Conservation (phyloP, 108 stramenopile species). For the Discostella stelligeroides region DNA sequence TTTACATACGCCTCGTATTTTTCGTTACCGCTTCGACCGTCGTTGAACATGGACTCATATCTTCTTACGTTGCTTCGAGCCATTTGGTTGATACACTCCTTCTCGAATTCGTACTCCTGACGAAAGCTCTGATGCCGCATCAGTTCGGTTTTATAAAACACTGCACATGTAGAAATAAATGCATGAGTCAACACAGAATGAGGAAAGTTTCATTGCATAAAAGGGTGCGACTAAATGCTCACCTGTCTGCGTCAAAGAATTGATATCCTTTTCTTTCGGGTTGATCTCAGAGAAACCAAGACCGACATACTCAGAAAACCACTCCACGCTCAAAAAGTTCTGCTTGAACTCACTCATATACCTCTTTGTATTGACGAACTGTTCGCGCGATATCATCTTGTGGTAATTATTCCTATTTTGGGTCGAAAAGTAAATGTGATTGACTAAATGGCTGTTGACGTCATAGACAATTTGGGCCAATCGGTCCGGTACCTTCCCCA, state of each 20-base stretch:
- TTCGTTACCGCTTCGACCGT: slow-evolving; percentile 15
- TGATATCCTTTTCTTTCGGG: slow-evolving; percentile 58
- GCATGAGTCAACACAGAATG: background rate
- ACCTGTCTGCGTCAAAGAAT: slow-evolving; percentile 53
- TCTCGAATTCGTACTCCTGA: slow-evolving; percentile 60
- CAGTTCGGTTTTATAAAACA: slow-evolving; percentile 53
- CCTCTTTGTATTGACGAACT: slow-evolving; percentile 38
- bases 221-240: no score
- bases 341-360: slow-evolving; percentile 38
- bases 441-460: slow-evolving; percentile 38
- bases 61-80: slow-evolving; percentile 46
- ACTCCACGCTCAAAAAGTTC: slow-evolving; percentile 45
- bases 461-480: slow-evolving; percentile 38
- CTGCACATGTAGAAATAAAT: slow-evolving; percentile 2
- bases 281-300: slow-evolving; percentile 58
- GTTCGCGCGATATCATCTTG: slow-evolving; percentile 41
- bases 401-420: slow-evolving; percentile 49
- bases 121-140: slow-evolving; percentile 40
- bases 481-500: slow-evolving; percentile 29
- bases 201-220: background rate
- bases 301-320: slow-evolving; percentile 50
- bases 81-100: slow-evolving; percentile 64
- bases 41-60: slow-evolving; percentile 41
- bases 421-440: slow-evolving; percentile 51
- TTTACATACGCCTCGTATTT: slow-evolving; percentile 45